These are phyloP conservation scores for Albatrellus ellisii DNA, from an alignment of 768 basidiomycete genomes.

Conservation along the genomic window DNA sequence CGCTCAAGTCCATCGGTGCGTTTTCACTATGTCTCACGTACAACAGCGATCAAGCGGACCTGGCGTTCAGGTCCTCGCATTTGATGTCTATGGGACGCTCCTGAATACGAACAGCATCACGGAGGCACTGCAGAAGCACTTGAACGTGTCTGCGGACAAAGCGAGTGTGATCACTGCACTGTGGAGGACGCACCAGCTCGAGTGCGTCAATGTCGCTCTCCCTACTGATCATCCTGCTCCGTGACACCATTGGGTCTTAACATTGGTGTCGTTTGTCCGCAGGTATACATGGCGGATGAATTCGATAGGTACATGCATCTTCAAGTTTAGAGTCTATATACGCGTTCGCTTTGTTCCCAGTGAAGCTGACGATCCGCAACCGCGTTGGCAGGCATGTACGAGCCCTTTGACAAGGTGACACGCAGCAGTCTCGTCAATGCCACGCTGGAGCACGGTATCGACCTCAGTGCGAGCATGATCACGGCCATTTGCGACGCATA, in stretches of 20 bases:
- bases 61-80: slow-evolving; percentile 15
- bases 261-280: too few species aligned
- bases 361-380: slow-evolving; percentile 5
- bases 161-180: slow-evolving; percentile 9
- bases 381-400: slow-evolving; percentile 14
- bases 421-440: slow-evolving; percentile 17
- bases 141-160: slow-evolving; percentile 3
- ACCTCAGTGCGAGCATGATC: slow-evolving; percentile 3
- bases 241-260: neutral
- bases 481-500: slow-evolving; percentile 16
- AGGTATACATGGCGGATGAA: slow-evolving; percentile 22
- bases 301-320: slow-evolving; percentile 13
- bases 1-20: too few species aligned
- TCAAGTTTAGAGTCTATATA: too few species aligned
- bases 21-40: too few species aligned
- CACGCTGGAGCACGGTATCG: slow-evolving; percentile 10
- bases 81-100: slow-evolving; percentile 21
- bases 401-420: slow-evolving; percentile 18
- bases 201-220: slow-evolving; percentile 12
- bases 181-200: slow-evolving; percentile 20
- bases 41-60: too few species aligned
- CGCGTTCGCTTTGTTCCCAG: neutral
- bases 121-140: slow-evolving; percentile 2
- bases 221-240: neutral
- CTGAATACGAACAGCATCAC: slow-evolving; percentile 17